Conservation (phyloP, 1,284 basidiomycete species). For the Somion occarium region DNA sequence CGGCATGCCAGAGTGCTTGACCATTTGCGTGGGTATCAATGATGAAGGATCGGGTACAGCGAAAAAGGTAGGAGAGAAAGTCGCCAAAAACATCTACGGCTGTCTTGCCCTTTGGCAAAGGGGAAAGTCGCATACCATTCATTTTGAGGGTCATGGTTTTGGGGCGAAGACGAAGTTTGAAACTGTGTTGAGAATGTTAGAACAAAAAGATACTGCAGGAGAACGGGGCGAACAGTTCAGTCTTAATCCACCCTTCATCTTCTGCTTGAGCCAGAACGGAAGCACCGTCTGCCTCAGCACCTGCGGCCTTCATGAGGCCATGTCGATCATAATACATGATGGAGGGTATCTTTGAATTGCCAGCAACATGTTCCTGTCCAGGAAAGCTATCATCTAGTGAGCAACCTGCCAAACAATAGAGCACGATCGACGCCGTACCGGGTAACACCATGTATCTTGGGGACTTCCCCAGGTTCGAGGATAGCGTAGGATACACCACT, state of each 20-base stretch:
- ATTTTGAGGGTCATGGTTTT: conserved; percentile 71
- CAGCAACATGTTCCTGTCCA: conserved; percentile 78
- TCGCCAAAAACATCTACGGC: conserved; percentile 74
- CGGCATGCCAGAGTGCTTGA: conserved; percentile 54
- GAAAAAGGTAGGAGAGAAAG: conserved; percentile 69
- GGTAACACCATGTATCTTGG: conserved; percentile 68
- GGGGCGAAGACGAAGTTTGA: conserved; percentile 73
- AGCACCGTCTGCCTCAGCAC: conserved; percentile 66
- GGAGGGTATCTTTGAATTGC: conserved; percentile 77
- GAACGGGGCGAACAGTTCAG: conserved; percentile 52
- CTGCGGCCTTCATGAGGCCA: conserved; percentile 62
- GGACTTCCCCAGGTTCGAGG: conserved; percentile 65
- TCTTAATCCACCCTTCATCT: conserved; percentile 69
- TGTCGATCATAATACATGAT: conserved; percentile 64
- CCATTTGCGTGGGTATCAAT: conserved; percentile 72
- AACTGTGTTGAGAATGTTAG: conserved; percentile 37
- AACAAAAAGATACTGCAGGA: not conserved
- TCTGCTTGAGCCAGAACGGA: conserved; percentile 59
- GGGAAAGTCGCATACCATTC: conserved; percentile 72
- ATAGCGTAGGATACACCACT: conserved; percentile 72
- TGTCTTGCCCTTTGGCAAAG: conserved; percentile 59
- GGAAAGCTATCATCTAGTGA: conserved; percentile 48
- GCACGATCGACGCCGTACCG: conserved; percentile 33
- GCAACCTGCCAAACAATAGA: not conserved
- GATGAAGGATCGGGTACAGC: conserved; percentile 68